Conservation (phyloP, 1,284 basidiomycete species). For the Rhodotorula sp. region DNA sequence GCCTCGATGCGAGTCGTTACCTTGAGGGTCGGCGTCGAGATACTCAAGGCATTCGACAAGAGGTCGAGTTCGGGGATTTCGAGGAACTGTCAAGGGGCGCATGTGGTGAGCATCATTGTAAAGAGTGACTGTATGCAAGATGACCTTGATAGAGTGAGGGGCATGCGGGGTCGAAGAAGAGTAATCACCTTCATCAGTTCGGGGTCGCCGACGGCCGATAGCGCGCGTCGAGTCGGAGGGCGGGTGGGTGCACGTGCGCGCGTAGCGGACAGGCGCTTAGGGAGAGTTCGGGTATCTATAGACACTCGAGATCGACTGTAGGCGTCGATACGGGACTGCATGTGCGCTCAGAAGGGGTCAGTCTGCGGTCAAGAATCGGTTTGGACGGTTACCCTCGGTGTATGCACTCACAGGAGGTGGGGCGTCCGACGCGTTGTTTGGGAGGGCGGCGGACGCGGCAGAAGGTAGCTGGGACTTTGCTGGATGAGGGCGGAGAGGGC, state of each 20-base stretch:
- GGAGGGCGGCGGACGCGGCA: background rate
- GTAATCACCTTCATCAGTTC: constrained; percentile 7
- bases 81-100: constrained; percentile 40
- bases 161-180: background rate
- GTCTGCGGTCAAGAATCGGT: background rate
- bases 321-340: too few species aligned
- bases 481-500: background rate
- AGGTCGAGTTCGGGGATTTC: constrained; percentile 48
- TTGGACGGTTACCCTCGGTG: background rate
- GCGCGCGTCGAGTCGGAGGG: background rate
- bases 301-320: too few species aligned
- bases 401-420: constrained; percentile 1
- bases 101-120: background rate
- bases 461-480: too few species aligned
- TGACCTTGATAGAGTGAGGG: background rate
- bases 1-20: constrained; percentile 93
- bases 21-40: constrained; percentile 47
- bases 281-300: too few species aligned
- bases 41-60: constrained; percentile 45
- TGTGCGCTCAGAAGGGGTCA: too few species aligned
- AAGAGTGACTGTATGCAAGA: background rate
- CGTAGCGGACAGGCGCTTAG: too few species aligned
- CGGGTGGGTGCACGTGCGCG: background rate
- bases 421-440: background rate
- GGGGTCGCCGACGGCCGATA: background rate